Percentiles rank a stretch among this genome's conserved stretches.
Conservation (phyloP, 2,329 filamentous ascomycete genomes). For the Paecilomyces variotii region DNA sequence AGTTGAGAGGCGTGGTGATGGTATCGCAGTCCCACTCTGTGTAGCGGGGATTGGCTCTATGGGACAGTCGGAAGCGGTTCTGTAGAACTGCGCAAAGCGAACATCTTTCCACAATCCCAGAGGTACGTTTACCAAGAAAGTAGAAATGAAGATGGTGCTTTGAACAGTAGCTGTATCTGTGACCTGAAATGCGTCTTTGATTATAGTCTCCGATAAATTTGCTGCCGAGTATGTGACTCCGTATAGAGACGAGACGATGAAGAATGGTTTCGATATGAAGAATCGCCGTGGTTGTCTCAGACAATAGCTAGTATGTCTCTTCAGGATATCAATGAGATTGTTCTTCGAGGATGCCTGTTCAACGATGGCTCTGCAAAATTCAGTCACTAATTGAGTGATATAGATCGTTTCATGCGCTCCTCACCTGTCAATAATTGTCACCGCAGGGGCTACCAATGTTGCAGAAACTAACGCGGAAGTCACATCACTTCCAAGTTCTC, state of each 20-base stretch:
- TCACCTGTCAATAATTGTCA: background rate
- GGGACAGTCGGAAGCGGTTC: constrained; percentile 40
- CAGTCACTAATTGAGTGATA: background rate
- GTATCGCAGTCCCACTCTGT: background rate
- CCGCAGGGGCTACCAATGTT: background rate
- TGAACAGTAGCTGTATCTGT: constrained; percentile 41
- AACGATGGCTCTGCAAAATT: background rate
- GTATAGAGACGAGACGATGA: constrained; percentile 52
- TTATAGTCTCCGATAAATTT: constrained; percentile 68
- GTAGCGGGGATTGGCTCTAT: background rate
- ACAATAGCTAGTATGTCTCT: constrained; percentile 16
- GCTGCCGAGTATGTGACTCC: constrained; percentile 78
- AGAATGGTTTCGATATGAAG: constrained; percentile 28
- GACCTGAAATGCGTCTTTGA: constrained; percentile 45
- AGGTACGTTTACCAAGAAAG: constrained; percentile 23
- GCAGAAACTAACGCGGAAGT: background rate
- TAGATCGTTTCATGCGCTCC: background rate
- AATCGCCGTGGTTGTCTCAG: constrained; percentile 17
- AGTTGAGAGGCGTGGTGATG: background rate
- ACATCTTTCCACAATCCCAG: constrained; percentile 24
- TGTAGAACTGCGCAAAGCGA: constrained; percentile 58
- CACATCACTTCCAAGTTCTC: background rate
- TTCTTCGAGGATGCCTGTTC: background rate
- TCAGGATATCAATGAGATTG: constrained; percentile 14
- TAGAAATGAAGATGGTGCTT: constrained; percentile 57